A percentile compares a stretch with the other conserved stretches of the same genome.
These are phyloP conservation scores for Ophiostoma ulmi DNA, from an alignment of 2,329 filamentous ascomycete genomes.

Conservation along the genomic window DNA sequence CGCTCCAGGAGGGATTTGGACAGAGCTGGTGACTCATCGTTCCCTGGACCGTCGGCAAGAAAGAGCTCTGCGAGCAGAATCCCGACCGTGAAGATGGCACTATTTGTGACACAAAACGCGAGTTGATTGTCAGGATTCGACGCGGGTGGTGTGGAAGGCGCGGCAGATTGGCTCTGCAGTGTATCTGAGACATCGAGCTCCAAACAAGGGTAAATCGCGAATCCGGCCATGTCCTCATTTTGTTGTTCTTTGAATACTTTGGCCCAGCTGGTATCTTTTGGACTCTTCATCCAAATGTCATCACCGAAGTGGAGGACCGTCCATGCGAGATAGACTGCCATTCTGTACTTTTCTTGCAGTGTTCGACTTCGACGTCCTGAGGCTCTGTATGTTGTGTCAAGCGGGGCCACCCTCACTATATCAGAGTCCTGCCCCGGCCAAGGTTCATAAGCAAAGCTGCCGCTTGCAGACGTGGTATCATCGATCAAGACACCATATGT, in stretches of 20 bases:
- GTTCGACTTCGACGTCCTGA: neutral
- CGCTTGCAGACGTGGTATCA: too few relatives aligned
- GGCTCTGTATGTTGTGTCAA: neutral
- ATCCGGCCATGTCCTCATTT: neutral
- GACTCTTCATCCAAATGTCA: neutral
- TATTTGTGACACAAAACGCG: neutral
- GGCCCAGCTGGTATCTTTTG: neutral
- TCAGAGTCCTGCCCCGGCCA: too few relatives aligned
- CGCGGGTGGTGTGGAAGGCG: neutral
- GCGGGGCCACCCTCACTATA: neutral
- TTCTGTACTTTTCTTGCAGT: neutral
- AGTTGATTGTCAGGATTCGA: neutral
- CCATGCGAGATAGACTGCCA: neutral
- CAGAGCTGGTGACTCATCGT: neutral
- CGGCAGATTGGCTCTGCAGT: neutral
- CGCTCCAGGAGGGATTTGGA: neutral
- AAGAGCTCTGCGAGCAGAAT: neutral
- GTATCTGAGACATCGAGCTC: neutral
- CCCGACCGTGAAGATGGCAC: neutral
- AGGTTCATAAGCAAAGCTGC: too few relatives aligned
- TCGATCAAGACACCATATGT: too few relatives aligned
- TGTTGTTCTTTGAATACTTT: neutral
- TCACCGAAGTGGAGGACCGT: neutral
- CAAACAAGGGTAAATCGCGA: neutral
- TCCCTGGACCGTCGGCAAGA: neutral